phyloP scores from a whole-genome alignment of 768 basidiomycete genomes.

The Russula compacta region DNA sequence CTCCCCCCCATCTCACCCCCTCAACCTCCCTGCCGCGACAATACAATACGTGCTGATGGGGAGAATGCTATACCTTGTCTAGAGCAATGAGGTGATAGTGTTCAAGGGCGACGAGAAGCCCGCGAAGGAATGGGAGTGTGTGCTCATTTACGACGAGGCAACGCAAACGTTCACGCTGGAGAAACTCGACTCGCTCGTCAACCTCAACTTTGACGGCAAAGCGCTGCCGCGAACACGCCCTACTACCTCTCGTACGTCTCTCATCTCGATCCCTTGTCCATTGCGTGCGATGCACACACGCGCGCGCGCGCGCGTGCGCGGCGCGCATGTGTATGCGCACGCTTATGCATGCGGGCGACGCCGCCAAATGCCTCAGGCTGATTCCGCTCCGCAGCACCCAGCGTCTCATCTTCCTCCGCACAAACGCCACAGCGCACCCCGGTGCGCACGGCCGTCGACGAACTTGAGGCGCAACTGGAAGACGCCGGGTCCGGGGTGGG shows the following conservation, averaged over 20 bases:
- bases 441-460: conserved; percentile 16
- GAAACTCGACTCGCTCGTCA: conserved; percentile 19
- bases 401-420: not conserved
- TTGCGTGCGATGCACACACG: too few species aligned
- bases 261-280: not conserved
- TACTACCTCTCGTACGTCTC: conserved; percentile 15
- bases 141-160: conserved; percentile 73
- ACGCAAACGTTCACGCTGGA: conserved; percentile 24
- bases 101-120: conserved; percentile 51
- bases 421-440: conserved; percentile 7
- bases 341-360: not conserved
- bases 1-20: not conserved
- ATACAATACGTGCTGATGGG: not conserved
- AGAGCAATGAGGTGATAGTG: conserved; percentile 45
- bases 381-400: not conserved
- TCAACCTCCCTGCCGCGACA: not conserved
- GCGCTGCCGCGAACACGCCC: conserved; percentile 4
- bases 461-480: conserved; percentile 25
- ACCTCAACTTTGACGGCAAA: conserved; percentile 12
- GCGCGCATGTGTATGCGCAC: not conserved
- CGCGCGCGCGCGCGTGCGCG: too few species aligned
- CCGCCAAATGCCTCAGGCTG: not conserved
- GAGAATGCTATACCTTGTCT: not conserved
- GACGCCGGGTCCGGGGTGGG: not conserved
- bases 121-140: conserved; percentile 64